Percentiles rank a stretch among this genome's conserved stretches.
Evolutionary conservation across 345 rosid species (phyloP).

Genomic region (Eucalyptus virginea): DNA sequence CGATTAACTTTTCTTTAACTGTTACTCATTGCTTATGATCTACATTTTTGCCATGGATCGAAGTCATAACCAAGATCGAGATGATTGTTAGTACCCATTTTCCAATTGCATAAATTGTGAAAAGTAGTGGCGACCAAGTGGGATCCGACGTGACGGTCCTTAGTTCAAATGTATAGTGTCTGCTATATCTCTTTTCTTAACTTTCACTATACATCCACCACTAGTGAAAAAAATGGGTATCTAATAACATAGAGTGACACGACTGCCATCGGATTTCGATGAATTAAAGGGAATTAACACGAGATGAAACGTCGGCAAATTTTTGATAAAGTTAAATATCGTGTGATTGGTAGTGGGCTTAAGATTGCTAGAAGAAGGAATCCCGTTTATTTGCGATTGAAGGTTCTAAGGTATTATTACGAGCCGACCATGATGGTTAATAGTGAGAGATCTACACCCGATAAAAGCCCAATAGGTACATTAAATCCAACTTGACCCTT

Average conservation of each 20-base stretch:
- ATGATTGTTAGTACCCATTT: not conserved
- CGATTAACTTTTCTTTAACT: not conserved
- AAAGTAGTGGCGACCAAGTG: not conserved
- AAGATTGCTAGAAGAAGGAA: not conserved
- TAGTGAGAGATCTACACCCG: not conserved
- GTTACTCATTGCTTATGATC: not conserved
- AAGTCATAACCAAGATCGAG: slow-evolving; percentile 1
- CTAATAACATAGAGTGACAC: not conserved
- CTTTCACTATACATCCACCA: not conserved
- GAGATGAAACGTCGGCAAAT: not conserved
- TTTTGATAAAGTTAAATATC: not conserved
- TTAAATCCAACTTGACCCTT: not conserved
- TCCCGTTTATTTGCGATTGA: not conserved
- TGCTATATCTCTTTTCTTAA: not conserved
- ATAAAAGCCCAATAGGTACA: not conserved
- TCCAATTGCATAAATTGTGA: not conserved
- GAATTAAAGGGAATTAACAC: not conserved
- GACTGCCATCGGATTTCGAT: not conserved
- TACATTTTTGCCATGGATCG: not conserved
- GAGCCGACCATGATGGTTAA: not conserved
- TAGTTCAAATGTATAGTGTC: not conserved
- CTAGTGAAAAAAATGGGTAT: not conserved
- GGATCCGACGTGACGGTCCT: not conserved
- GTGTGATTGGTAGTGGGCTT: not conserved
- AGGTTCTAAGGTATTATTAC: not conserved